phyloP scores from a whole-genome alignment of 2,329 filamentous ascomycete species.

The Colletotrichum euphorbiae region DNA sequence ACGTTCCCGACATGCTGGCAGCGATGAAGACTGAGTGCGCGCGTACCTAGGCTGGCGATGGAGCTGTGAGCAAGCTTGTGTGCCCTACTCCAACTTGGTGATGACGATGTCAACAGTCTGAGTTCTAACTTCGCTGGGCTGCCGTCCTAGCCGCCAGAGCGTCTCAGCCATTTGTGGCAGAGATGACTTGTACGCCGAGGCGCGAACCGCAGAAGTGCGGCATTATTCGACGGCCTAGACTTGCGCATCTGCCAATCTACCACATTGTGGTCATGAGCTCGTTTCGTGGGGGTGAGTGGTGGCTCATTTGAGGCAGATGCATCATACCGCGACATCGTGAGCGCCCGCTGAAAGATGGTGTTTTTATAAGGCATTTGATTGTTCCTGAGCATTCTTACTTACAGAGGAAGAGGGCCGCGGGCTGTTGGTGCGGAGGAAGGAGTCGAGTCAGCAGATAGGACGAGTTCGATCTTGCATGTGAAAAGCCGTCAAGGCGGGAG shows the following conservation, averaged over 20 bases:
- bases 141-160: conserved; percentile 8
- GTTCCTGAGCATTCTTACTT: too few species aligned
- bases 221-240: background rate
- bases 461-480: conserved; percentile 23
- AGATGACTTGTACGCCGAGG: background rate
- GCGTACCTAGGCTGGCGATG: background rate
- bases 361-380: conserved; percentile 21
- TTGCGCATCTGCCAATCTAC: background rate
- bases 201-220: background rate
- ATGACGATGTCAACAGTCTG: background rate
- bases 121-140: conserved; percentile 2
- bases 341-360: background rate
- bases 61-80: conserved; percentile 1
- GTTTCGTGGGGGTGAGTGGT: background rate
- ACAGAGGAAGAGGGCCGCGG: background rate
- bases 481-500: conserved; percentile 8
- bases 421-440: background rate
- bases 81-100: background rate
- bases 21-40: background rate
- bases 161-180: conserved; percentile 8
- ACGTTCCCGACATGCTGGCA: background rate
- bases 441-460: conserved; percentile 13
- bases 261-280: conserved; percentile 2
- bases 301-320: background rate
- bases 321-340: conserved; percentile 6